A percentile compares a stretch with the other conserved stretches of the same genome.
Conservation (phyloP, 192 early-diverging fungal genomes). For the Umbelopsis sp. region DNA sequence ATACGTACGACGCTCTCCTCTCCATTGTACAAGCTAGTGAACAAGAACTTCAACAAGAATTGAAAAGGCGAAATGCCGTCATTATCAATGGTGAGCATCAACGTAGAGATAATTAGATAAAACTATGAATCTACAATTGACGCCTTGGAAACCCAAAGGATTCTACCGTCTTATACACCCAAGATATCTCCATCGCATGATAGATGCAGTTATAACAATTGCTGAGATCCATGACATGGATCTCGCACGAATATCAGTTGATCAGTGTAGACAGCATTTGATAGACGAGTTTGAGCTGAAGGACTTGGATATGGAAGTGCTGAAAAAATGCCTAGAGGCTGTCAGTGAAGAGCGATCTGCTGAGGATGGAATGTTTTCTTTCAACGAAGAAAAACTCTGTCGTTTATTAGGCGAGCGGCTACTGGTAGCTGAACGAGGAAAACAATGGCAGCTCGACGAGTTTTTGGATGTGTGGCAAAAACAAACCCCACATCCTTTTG, state of each 20-base stretch:
- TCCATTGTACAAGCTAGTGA: conserved; percentile 53
- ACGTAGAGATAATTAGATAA: background rate
- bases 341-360: background rate
- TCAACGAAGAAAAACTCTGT: conserved; percentile 22
- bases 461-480: conserved; percentile 45
- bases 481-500: conserved; percentile 33
- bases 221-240: conserved; percentile 25
- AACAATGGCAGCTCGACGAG: conserved; percentile 42
- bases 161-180: conserved; percentile 30
- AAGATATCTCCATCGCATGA: conserved; percentile 22
- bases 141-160: conserved; percentile 5
- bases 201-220: conserved; percentile 29
- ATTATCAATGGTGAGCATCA: conserved; percentile 29
- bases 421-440: conserved; percentile 25
- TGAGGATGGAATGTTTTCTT: background rate
- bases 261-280: background rate
- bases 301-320: background rate
- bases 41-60: conserved; percentile 39
- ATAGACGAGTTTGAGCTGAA: conserved; percentile 1
- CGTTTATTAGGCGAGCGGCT: conserved; percentile 30
- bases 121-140: background rate
- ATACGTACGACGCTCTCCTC: conserved; percentile 38
- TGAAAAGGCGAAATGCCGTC: conserved; percentile 42
- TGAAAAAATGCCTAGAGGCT: background rate
- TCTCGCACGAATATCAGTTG: background rate